Base-by-base conservation (phyloP, 225 moss, liverwort and hornwort species). In the Asterella californica region DNA sequence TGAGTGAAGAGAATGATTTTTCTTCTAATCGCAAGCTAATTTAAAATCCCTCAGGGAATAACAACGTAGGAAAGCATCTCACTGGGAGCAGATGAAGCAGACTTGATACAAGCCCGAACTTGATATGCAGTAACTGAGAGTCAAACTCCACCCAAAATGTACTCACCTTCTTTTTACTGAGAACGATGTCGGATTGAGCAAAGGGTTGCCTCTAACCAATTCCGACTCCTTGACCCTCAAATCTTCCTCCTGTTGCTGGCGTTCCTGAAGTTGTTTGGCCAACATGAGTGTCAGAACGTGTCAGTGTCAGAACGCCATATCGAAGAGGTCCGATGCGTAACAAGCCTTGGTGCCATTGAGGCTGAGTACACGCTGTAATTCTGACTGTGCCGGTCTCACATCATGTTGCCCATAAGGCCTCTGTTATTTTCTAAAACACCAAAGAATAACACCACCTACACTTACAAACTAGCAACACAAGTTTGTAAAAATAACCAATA, bases 131-230 rank as follows among this genome's bases (percentile, higher is more conserved):
- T 42, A 42, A n/a, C 2, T 33, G 12, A 70, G 8, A 24, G 45
- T n/a, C 10, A 48, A 42, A 45, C 42, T 71, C 30, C 34, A 45
- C 1, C 29, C 21, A 53, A 32, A 32, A 33, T 53, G 10, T 6
- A 36, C 6, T 75, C 81, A 91, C 95, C 95, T 95, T 82, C 97
- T 88, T 77, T 99, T 95, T 21, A 99, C 97, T 82, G 92, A 90
- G 84, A 99, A 99, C 27, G 95, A 99, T 14, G 91, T 92, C 47
- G 93, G 81, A 81, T 95, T 99, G 25, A 99, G 91, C 75, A 99
- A 68, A 33, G 95, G 97, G 72, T 95, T 99, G 63, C 97, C 93
- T 82, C 92, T 89, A 4, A 95, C 89, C 36, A 95, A 85, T 78
- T 99, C 97, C 9, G 95, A 89, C 76, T 93, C 95, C 82, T 92